Percentiles rank a stretch among this genome's conserved stretches.
These are phyloP conservation scores for Coemansia sp. DNA, from an alignment of 192 early-diverging fungal genomes.

Conservation along the genomic window DNA sequence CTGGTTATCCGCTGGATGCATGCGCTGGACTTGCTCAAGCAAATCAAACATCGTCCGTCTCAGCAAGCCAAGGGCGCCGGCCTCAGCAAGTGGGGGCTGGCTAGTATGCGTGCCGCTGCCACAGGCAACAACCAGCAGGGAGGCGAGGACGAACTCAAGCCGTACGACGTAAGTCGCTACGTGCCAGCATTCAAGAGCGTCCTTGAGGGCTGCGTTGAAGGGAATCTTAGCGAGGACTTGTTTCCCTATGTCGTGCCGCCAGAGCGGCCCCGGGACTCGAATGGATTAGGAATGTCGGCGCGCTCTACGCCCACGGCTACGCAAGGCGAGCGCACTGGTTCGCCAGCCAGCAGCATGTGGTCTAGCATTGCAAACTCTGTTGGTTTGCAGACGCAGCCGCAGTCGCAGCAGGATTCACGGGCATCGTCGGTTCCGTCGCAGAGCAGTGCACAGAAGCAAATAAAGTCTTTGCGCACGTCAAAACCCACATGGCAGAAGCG, in stretches of 20 bases:
- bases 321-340: conserved; percentile 26
- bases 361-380: conserved; percentile 43
- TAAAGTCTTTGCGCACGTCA: conserved; percentile 48
- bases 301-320: conserved; percentile 22
- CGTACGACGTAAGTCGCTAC: conserved; percentile 52
- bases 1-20: conserved; percentile 51
- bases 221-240: conserved; percentile 49
- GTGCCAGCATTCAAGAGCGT: conserved; percentile 47
- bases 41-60: conserved; percentile 35
- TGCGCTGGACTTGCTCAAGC: conserved; percentile 49
- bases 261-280: conserved; percentile 34
- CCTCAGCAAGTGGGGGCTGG: conserved; percentile 44
- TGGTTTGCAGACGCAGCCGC: conserved; percentile 25
- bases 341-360: conserved; percentile 53
- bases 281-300: conserved; percentile 16
- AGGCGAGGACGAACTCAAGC: conserved; percentile 23
- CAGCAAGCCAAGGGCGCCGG: conserved; percentile 30
- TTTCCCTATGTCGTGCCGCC: conserved; percentile 56
- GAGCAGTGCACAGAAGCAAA: conserved; percentile 28
- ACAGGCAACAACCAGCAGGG: conserved; percentile 10
- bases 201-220: conserved; percentile 38
- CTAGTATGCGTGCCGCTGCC: conserved; percentile 22
- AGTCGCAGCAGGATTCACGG: conserved; percentile 14
- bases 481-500: conserved; percentile 56
- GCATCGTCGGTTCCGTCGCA: conserved; percentile 25